Evolutionary conservation across 2,329 filamentous ascomycete genomes (phyloP).

Genomic region (Aspergillus flavus): DNA sequence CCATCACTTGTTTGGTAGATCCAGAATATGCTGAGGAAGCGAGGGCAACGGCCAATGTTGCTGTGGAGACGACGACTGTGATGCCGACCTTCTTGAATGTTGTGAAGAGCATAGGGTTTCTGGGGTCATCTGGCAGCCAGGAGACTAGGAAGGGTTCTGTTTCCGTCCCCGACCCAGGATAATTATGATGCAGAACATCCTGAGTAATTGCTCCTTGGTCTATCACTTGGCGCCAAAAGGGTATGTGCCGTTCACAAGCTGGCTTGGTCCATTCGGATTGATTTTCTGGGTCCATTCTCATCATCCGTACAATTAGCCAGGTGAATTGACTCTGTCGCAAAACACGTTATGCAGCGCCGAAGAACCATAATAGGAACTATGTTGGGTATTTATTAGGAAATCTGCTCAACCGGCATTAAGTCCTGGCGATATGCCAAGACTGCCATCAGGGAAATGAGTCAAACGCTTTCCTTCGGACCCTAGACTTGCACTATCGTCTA

Average conservation of each 20-base stretch:
- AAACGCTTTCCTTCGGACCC: background rate
- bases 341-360: background rate
- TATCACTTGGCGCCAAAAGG: slow-evolving; percentile 3
- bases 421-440: background rate
- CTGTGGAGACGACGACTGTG: slow-evolving; percentile 59
- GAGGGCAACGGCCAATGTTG: slow-evolving; percentile 15
- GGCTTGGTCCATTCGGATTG: background rate
- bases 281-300: background rate
- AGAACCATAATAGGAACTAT: background rate
- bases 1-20: slow-evolving; percentile 11
- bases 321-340: background rate
- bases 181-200: background rate
- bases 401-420: background rate
- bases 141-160: slow-evolving; percentile 2
- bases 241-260: background rate
- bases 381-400: background rate
- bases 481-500: background rate
- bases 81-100: background rate
- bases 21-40: slow-evolving; percentile 15
- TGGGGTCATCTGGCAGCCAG: slow-evolving; percentile 6
- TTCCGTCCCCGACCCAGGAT: slow-evolving; percentile 8
- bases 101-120: slow-evolving; percentile 3
- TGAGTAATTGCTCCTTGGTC: slow-evolving; percentile 8
- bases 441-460: background rate
- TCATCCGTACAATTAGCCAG: background rate